Evolutionary conservation across 2,329 filamentous ascomycete species (phyloP).

Genomic region (Stylonectria norvegica): DNA sequence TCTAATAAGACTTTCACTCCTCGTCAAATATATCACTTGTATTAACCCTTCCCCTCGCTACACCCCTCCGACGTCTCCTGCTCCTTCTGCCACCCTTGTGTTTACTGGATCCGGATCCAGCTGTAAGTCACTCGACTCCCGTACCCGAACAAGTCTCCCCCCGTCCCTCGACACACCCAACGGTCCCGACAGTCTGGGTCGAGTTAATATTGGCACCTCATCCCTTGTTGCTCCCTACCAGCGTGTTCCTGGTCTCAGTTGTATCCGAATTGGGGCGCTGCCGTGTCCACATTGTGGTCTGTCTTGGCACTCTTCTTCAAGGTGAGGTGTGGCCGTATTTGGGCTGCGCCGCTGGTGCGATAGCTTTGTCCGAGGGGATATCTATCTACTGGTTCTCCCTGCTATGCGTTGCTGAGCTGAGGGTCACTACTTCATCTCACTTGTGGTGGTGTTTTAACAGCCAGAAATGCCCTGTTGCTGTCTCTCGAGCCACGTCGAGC

Average conservation of each 20-base stretch:
- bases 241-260: slow-evolving; percentile 26
- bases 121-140: slow-evolving; percentile 17
- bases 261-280: slow-evolving; percentile 26
- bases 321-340: slow-evolving; percentile 1
- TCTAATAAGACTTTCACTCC: slow-evolving; percentile 9
- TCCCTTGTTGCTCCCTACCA: slow-evolving; percentile 22
- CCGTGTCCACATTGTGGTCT: slow-evolving; percentile 26
- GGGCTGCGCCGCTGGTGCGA: slow-evolving; percentile 27
- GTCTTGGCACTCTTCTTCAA: slow-evolving; percentile 22
- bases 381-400: slow-evolving; percentile 20
- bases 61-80: slow-evolving; percentile 6
- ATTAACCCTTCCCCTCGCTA: slow-evolving; percentile 8
- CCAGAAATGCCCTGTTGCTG: slow-evolving; percentile 23
- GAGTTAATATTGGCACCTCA: slow-evolving; percentile 30
- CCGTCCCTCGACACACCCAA: slow-evolving; percentile 18
- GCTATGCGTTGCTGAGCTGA: slow-evolving; percentile 6
- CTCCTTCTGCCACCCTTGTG: slow-evolving; percentile 12
- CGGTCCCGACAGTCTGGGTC: slow-evolving; percentile 29
- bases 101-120: slow-evolving; percentile 9
- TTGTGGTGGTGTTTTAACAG: slow-evolving; percentile 10
- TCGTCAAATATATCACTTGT: slow-evolving; percentile 17
- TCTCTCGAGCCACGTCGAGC: slow-evolving; percentile 28
- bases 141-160: slow-evolving; percentile 8
- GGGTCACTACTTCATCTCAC: slow-evolving; percentile 17
- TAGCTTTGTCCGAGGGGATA: slow-evolving; percentile 27